Conservation (phyloP, 805 yeast genomes). For the Metschnikowia peoriensis region DNA sequence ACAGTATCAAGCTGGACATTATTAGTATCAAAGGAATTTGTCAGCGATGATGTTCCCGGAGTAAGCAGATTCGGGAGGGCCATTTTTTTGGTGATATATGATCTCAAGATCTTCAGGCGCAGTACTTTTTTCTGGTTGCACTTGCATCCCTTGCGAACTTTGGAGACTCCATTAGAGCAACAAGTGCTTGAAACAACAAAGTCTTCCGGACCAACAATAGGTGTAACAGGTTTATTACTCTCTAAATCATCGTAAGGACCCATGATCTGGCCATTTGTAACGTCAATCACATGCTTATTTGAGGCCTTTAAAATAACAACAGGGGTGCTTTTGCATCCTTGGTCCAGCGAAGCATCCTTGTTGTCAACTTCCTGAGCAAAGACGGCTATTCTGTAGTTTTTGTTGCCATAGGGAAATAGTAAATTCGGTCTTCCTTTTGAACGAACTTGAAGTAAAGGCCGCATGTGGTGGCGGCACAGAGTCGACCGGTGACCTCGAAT, state of each 20-base stretch:
- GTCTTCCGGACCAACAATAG: conserved; percentile 22
- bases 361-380: conserved; percentile 43
- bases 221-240: not conserved
- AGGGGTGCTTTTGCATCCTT: conserved; percentile 21
- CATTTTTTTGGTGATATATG: conserved; percentile 27
- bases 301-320: conserved; percentile 37
- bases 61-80: not conserved
- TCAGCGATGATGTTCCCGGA: not conserved
- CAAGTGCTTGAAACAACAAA: conserved; percentile 36
- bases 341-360: not conserved
- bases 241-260: conserved; percentile 33
- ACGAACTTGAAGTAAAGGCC: conserved; percentile 83
- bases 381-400: conserved; percentile 58
- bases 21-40: not conserved
- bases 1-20: not conserved
- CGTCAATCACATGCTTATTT: conserved; percentile 39
- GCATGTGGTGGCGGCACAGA: conserved; percentile 73
- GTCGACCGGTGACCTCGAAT: conserved; percentile 92
- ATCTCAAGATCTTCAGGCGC: conserved; percentile 35
- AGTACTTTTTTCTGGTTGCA: conserved; percentile 31
- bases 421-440: conserved; percentile 85
- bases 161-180: conserved; percentile 25
- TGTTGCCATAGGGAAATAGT: conserved; percentile 45
- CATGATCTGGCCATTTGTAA: conserved; percentile 35
- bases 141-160: conserved; percentile 26